Evolutionary conservation across 495 filamentous ascomycete genomes (phyloP).

Genomic region (Hapsidospora chrysogenum): DNA sequence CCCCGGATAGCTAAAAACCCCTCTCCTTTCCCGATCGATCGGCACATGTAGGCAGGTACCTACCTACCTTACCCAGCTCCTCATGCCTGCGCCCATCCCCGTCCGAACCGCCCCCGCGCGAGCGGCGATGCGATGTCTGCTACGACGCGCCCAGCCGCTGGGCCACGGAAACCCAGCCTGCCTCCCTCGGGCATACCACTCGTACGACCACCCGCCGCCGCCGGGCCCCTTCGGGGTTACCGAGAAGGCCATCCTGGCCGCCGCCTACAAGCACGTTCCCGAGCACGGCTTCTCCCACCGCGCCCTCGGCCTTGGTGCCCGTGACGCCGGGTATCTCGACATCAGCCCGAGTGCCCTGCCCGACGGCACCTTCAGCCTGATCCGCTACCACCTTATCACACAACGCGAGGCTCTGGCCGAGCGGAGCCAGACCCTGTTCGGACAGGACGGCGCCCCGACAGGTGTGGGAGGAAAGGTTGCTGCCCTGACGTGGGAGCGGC

Average conservation of each 20-base stretch:
- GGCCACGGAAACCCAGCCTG: no score
- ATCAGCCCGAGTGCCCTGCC: constrained; percentile 71
- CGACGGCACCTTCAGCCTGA: constrained; percentile 60
- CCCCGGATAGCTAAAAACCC: no score
- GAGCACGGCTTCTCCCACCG: constrained; percentile 60
- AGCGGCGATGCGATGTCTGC: no score
- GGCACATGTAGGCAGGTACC: no score
- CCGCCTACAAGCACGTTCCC: constrained; percentile 66
- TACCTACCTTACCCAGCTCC: no score
- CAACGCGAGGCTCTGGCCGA: constrained; percentile 31
- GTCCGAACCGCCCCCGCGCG: no score
- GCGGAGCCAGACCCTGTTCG: constrained; percentile 12
- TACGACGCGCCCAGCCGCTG: no score
- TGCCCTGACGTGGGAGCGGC: constrained; percentile 47
- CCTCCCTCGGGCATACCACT: constrained; percentile 54
- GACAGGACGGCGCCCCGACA: constrained; percentile 10
- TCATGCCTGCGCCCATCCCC: no score
- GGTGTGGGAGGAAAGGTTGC: constrained; percentile 35
- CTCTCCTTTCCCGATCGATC: no score
- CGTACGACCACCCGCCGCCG: constrained; percentile 42
- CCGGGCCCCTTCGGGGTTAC: constrained; percentile 46
- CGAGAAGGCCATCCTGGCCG: constrained; percentile 64
- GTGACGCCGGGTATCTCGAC: constrained; percentile 71
- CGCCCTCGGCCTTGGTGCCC: constrained; percentile 59
- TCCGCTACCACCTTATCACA: constrained; percentile 64